Base-by-base conservation (phyloP, 2,329 filamentous ascomycete species). In the Calonectria naviculata region DNA sequence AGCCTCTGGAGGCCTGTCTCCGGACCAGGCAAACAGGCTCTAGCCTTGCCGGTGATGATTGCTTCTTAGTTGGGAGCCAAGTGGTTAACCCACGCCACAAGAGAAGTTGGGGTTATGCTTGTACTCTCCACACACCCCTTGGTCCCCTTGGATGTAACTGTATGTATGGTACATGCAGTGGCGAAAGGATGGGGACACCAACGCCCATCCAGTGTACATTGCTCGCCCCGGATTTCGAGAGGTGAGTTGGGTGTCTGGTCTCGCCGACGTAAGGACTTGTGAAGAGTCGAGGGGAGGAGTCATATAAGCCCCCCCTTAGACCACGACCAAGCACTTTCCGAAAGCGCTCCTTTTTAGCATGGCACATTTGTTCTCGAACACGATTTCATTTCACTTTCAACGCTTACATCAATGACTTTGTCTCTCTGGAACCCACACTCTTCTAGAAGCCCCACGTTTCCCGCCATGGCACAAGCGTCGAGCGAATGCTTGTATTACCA, bases 371-470 rank as follows among this genome's bases (percentile, higher is more conserved):
- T 58, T 58, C 52, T 58, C 52, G 52, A 21, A 31, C 24, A 38
- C 31, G 31, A 36, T 28, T n/a, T 38, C 21, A 38, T 10, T 61
- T 61, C 56, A 61, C 56, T 42, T 61, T 61, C 38, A 44, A 61
- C 56, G 26, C 24, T 5, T 9, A 44, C 44, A 36, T 63, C 62
- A 34, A 72, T 72, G 70, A 72, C 70, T 70, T 21, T 68, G 42
- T 66, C 70, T 34, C 46, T 69, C n/a, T 49, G 66, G 56, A 44
- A 38, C 49, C 61, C 60, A 19, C 46, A 41, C n/a, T 46, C 60
- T 13, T 36, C 58, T 24, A 52, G 41, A 60, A 64, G 49, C 56
- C 46, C 71, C 44, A 61, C 71, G 29, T 67, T 64, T 29, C 54
- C 63, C 34, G 52, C 42, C 47, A 70, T 72, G 71, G 56, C 62